Conservation (phyloP, 768 basidiomycete species). For the Naematelia aurantialba region DNA sequence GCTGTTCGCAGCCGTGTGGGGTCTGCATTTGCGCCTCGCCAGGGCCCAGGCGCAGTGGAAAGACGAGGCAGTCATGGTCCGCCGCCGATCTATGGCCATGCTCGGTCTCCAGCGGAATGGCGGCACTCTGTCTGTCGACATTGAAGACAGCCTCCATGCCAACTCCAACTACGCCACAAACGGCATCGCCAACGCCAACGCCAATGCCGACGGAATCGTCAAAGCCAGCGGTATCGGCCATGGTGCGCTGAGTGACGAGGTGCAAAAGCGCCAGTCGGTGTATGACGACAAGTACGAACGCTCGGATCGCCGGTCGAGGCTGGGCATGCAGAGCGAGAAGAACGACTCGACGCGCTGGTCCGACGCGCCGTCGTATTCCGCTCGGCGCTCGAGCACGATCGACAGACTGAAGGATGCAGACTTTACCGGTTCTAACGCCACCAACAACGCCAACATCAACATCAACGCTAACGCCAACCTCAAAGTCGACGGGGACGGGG, state of each 20-base stretch:
- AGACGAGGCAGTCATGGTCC: slow-evolving; percentile 41
- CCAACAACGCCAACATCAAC: no score
- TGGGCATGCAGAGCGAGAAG: neutral
- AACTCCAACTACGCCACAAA: no score
- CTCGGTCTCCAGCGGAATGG: no score
- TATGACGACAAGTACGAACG: no score
- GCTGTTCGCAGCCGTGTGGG: slow-evolving; percentile 37
- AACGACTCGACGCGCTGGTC: neutral
- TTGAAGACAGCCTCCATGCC: no score
- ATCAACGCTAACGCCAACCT: slow-evolving; percentile 1
- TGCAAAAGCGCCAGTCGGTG: no score
- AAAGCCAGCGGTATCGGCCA: no score
- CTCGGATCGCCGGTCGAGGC: no score
- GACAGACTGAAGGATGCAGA: neutral
- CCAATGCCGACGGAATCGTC: neutral
- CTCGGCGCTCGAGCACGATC: neutral
- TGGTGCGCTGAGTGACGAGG: no score
- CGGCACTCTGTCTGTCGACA: no score
- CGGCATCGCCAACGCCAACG: neutral
- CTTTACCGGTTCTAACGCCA: no score
- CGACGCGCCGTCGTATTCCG: neutral
- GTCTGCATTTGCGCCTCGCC: slow-evolving; percentile 37
- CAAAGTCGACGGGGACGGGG: neutral
- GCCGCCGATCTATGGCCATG: slow-evolving; percentile 36
- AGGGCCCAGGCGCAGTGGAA: slow-evolving; percentile 34